Base-by-base conservation (phyloP, 805 yeast species). In the Kluyveromyces nonfermentans region DNA sequence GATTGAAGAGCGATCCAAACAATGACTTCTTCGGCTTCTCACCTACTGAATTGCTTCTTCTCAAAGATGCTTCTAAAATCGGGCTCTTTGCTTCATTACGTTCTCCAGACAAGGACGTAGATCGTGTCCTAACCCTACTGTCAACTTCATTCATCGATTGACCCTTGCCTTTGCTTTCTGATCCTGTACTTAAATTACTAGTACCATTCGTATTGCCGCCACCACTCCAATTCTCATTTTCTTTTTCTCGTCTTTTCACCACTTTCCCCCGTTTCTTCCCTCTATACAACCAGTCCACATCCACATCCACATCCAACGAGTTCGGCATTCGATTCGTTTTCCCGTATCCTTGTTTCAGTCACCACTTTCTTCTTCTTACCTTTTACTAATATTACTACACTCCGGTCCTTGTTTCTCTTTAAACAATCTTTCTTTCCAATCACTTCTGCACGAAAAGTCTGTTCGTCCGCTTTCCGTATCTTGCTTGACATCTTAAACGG, bases 251-350 rank as follows among this genome's bases (percentile, higher is more conserved):
- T 20, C 34, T 30, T 35, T 15, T 12, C 34, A 34, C 38, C 28
- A 33, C 15, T 38, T 42, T 46, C 15, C 33, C 40, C 41, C 37
- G 33, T 36, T 37, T 40, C 41, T 80, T 80, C n/a, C 89, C 89
- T 53, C 87, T 70, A 57, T 84, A 84, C 21, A 85, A 67, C 95
- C 95, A 85, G 56, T 84, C 94, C 10, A 85, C 88, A 52, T 84
- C 90, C 36, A 85, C 82, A 53, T 81, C 64, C 14, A 58, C 52
- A 25, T 53, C 62, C 36, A 46, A 36, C 14, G 45, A 46, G 34
- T 46, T 41, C 21, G 41, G 36, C 46, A 46, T 46, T 12, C 30
- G 30, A 25, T 25, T 25, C 4, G 30, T 14, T 25, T 6, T 3
- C 28, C 30, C 14, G 4, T 25, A 10, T 10, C 12, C 30, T 25